These are phyloP conservation scores for Ascochyta viciae-villosae DNA, from an alignment of 2,329 filamentous ascomycete genomes.

Conservation along the genomic window DNA sequence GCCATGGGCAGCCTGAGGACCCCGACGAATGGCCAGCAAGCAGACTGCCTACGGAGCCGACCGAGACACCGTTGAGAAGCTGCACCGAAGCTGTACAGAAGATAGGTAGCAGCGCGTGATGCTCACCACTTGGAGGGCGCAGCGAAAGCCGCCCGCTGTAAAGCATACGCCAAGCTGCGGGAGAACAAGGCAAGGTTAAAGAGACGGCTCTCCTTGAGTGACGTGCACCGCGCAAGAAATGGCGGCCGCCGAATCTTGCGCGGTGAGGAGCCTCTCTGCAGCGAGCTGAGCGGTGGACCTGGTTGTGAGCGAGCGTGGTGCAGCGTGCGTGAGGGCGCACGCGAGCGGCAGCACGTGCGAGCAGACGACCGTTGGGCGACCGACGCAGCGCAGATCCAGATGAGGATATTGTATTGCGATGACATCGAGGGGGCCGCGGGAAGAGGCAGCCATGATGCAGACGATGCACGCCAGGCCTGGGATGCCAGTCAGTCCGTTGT, in stretches of 20 bases:
- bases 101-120: conserved; percentile 38
- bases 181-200: conserved; percentile 13
- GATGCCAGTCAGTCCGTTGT: conserved; percentile 16
- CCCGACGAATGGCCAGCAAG: conserved; percentile 32
- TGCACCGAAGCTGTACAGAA: conserved; percentile 49
- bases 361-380: conserved; percentile 17
- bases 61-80: conserved; percentile 41
- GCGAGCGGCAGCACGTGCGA: conserved; percentile 26
- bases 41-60: conserved; percentile 40
- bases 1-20: conserved; percentile 11
- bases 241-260: conserved; percentile 19
- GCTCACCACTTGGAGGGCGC: conserved; percentile 27
- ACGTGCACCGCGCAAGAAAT: conserved; percentile 24
- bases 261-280: conserved; percentile 11
- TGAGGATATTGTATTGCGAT: conserved; percentile 34
- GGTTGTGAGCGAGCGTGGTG: conserved; percentile 12
- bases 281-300: background rate
- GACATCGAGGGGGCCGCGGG: conserved; percentile 32
- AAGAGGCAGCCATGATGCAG: conserved; percentile 30
- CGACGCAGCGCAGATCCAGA: conserved; percentile 22
- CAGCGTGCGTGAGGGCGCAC: conserved; percentile 29
- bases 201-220: conserved; percentile 19
- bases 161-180: conserved; percentile 32
- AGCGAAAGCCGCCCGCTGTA: conserved; percentile 34
- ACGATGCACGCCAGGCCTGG: conserved; percentile 26